These are phyloP conservation scores for Pezizomycotina sp. DNA, from an alignment of 2,329 filamentous ascomycete genomes.

Conservation along the genomic window DNA sequence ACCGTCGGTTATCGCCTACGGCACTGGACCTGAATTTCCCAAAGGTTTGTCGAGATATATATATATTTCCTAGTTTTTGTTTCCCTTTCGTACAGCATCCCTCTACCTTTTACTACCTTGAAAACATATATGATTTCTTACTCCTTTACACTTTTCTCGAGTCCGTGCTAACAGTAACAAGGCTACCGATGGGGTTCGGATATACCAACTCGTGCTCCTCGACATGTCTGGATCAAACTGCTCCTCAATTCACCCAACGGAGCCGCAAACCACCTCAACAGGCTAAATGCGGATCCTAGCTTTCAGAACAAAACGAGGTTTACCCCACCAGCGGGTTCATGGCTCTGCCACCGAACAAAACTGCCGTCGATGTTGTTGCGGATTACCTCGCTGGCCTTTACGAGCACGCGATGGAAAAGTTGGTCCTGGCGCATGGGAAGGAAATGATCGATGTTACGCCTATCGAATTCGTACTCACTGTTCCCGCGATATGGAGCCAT, in stretches of 20 bases:
- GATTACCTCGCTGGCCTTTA: conserved; percentile 37
- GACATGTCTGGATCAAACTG: conserved; percentile 17
- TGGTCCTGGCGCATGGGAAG: conserved; percentile 32
- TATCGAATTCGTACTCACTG: conserved; percentile 40
- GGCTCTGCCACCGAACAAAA: conserved; percentile 22
- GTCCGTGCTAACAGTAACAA: background rate
- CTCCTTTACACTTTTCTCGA: background rate
- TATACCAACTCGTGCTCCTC: conserved; percentile 12
- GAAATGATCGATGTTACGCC: conserved; percentile 33
- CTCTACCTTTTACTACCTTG: too few species aligned
- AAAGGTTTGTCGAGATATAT: conserved; percentile 11
- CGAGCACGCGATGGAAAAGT: conserved; percentile 34
- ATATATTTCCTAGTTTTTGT: too few species aligned
- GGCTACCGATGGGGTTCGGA: conserved; percentile 19
- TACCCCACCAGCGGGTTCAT: conserved; percentile 16
- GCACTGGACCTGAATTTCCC: conserved; percentile 13
- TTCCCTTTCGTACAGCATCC: too few species aligned
- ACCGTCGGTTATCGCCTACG: conserved; percentile 15
- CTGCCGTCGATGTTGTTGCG: conserved; percentile 29
- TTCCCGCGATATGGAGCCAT: conserved; percentile 44
- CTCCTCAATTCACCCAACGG: conserved; percentile 17
- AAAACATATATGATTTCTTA: background rate
- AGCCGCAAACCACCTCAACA: conserved; percentile 13
- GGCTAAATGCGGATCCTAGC: conserved; percentile 18
- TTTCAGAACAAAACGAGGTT: conserved; percentile 13